Evolutionary conservation across 495 filamentous ascomycete genomes (phyloP).

Genomic region (Rhypophila decipiens): DNA sequence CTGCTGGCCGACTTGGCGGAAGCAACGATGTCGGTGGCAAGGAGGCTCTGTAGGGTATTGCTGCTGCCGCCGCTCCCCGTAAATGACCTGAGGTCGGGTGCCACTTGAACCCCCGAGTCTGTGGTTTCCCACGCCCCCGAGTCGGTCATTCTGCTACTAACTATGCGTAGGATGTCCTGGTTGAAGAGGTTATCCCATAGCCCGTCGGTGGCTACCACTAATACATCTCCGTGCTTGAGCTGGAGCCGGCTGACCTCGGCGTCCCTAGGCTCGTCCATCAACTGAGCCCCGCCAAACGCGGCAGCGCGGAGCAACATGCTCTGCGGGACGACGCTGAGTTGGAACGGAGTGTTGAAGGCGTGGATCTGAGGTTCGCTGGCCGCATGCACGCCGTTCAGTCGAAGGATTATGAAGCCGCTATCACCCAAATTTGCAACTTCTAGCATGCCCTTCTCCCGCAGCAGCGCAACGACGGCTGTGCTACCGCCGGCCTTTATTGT

Average conservation of each 20-base stretch:
- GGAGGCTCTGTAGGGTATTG: conserved; percentile 61
- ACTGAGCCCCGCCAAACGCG: conserved; percentile 72
- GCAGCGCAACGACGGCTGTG: conserved; percentile 80
- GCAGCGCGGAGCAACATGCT: conserved; percentile 67
- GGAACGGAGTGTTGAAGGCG: conserved; percentile 95
- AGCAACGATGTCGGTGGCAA: conserved; percentile 68
- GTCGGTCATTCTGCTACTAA: conserved; percentile 65
- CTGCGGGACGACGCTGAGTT: conserved; percentile 81
- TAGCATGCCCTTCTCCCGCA: conserved; percentile 59
- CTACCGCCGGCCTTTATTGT: conserved; percentile 75
- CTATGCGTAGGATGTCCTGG: conserved; percentile 74
- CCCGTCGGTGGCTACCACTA: conserved; percentile 88
- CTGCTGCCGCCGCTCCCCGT: conserved; percentile 36
- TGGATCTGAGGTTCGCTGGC: conserved; percentile 85
- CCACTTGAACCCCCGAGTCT: conserved; percentile 53
- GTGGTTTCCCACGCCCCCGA: conserved; percentile 66
- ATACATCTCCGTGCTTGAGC: conserved; percentile 82
- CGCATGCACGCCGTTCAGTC: conserved; percentile 74
- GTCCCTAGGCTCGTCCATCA: conserved; percentile 76
- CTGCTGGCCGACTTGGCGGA: conserved; percentile 81
- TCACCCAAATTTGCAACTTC: conserved; percentile 95
- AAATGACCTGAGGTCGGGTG: conserved; percentile 45
- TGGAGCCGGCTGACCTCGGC: conserved; percentile 69
- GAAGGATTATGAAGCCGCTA: conserved; percentile 85
- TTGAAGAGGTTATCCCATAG: conserved; percentile 96